Percentiles rank a stretch among this genome's conserved stretches.
These are phyloP conservation scores for Blastomyces silverae DNA, from an alignment of 2,329 filamentous ascomycete species.

Conservation along the genomic window DNA sequence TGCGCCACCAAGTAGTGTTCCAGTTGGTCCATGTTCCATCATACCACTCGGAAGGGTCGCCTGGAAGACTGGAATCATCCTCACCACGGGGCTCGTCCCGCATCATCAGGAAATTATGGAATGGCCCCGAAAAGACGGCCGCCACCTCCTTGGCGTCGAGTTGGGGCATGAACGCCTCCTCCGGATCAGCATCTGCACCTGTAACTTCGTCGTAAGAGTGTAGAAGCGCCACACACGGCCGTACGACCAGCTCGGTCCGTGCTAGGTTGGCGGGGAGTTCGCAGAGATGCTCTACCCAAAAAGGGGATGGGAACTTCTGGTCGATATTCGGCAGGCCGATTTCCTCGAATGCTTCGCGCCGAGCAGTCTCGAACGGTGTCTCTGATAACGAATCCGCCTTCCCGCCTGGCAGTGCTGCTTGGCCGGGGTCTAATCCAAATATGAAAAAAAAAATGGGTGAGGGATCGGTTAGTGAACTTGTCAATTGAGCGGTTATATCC, in stretches of 20 bases:
- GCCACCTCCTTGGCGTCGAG: conserved; percentile 88
- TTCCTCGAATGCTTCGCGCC: conserved; percentile 86
- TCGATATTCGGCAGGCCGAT: conserved; percentile 72
- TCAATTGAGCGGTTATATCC: neutral
- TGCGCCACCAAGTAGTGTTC: conserved; percentile 69
- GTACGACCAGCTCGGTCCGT: conserved; percentile 64
- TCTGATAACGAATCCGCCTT: conserved; percentile 52
- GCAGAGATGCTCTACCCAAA: conserved; percentile 81
- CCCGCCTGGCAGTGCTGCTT: conserved; percentile 77
- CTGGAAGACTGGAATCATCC: conserved; percentile 34
- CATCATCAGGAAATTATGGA: conserved; percentile 69
- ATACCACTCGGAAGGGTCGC: conserved; percentile 66
- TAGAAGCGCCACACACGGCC: conserved; percentile 71
- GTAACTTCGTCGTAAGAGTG: conserved; percentile 51
- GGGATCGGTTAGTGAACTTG: neutral
- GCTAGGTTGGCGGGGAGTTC: conserved; percentile 70
- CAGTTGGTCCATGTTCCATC: conserved; percentile 73
- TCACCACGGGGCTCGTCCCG: conserved; percentile 49
- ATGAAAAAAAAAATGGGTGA: neutral
- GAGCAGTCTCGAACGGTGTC: conserved; percentile 67
- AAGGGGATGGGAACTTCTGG: conserved; percentile 64
- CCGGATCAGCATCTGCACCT: conserved; percentile 48
- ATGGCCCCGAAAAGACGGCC: conserved; percentile 84
- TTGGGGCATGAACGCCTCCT: conserved; percentile 66
- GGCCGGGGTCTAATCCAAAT: conserved; percentile 55